phyloP scores from a whole-genome alignment of 2,329 filamentous ascomycete species.

The Lachnellula cervina region DNA sequence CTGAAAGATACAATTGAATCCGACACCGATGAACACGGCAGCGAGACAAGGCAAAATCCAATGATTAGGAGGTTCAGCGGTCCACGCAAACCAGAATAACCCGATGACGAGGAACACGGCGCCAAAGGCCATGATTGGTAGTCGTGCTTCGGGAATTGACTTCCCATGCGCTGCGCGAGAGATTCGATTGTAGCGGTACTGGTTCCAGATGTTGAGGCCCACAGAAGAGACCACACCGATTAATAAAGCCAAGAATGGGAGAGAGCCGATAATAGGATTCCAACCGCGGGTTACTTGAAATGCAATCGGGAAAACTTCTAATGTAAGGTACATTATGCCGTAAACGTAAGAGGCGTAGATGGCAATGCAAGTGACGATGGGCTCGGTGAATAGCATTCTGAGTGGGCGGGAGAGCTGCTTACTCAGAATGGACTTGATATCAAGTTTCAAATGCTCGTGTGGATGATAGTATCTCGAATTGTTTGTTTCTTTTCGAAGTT shows the following conservation, averaged over 20 bases:
- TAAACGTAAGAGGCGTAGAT: slow-evolving; percentile 68
- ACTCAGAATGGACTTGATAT: slow-evolving; percentile 24
- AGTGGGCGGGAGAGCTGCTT: slow-evolving; percentile 32
- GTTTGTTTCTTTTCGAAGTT: slow-evolving; percentile 32
- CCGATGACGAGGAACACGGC: slow-evolving; percentile 26
- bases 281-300: slow-evolving; percentile 59
- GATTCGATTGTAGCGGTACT: slow-evolving; percentile 24
- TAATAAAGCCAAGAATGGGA: slow-evolving; percentile 52
- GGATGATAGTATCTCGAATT: slow-evolving; percentile 23
- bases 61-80: slow-evolving; percentile 20
- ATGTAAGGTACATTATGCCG: slow-evolving; percentile 63
- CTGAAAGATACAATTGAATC: slow-evolving; percentile 31
- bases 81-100: slow-evolving; percentile 31
- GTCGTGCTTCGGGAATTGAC: slow-evolving; percentile 40
- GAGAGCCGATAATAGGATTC: slow-evolving; percentile 52
- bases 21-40: slow-evolving; percentile 24
- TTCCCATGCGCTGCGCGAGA: slow-evolving; percentile 33
- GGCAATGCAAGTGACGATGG: slow-evolving; percentile 59
- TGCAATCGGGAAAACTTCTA: slow-evolving; percentile 55
- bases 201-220: slow-evolving; percentile 40
- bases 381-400: slow-evolving; percentile 51
- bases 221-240: slow-evolving; percentile 43
- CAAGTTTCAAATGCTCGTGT: slow-evolving; percentile 24
- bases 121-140: slow-evolving; percentile 44
- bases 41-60: slow-evolving; percentile 22